phyloP scores from a whole-genome alignment of 768 basidiomycete genomes.

The Trametopsis cervina region DNA sequence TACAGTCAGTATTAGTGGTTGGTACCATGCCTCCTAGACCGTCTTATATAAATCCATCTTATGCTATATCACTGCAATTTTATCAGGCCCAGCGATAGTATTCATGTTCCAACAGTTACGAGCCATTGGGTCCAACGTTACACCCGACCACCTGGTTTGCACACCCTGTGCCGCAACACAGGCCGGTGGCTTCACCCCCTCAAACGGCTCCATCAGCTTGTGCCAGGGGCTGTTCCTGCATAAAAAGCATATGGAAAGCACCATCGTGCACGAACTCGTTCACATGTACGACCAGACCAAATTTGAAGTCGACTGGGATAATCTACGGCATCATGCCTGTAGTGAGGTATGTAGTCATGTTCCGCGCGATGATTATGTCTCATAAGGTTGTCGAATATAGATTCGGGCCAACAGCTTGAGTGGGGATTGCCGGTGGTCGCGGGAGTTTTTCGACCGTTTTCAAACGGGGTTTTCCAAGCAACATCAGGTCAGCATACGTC shows the following conservation, averaged over 20 bases:
- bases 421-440: slow-evolving; percentile 84
- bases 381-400: slow-evolving; percentile 33
- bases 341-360: slow-evolving; percentile 65
- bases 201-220: slow-evolving; percentile 71
- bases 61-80: neutral
- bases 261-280: slow-evolving; percentile 86
- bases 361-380: neutral
- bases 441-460: slow-evolving; percentile 75
- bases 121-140: slow-evolving; percentile 64
- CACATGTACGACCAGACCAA: slow-evolving; percentile 95
- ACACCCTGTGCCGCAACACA: slow-evolving; percentile 68
- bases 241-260: slow-evolving; percentile 88
- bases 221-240: slow-evolving; percentile 81
- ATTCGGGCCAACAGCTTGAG: slow-evolving; percentile 93
- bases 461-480: slow-evolving; percentile 77
- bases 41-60: neutral
- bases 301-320: slow-evolving; percentile 89
- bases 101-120: slow-evolving; percentile 93
- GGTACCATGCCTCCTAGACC: too few species aligned
- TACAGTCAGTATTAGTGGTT: slow-evolving; percentile 35
- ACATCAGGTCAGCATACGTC: slow-evolving; percentile 62
- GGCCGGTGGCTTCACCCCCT: slow-evolving; percentile 79
- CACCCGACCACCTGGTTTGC: slow-evolving; percentile 72
- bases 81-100: slow-evolving; percentile 70
- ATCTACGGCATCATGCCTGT: slow-evolving; percentile 92